Conservation (phyloP, 768 basidiomycete genomes). For the Coprinopsis sp. region DNA sequence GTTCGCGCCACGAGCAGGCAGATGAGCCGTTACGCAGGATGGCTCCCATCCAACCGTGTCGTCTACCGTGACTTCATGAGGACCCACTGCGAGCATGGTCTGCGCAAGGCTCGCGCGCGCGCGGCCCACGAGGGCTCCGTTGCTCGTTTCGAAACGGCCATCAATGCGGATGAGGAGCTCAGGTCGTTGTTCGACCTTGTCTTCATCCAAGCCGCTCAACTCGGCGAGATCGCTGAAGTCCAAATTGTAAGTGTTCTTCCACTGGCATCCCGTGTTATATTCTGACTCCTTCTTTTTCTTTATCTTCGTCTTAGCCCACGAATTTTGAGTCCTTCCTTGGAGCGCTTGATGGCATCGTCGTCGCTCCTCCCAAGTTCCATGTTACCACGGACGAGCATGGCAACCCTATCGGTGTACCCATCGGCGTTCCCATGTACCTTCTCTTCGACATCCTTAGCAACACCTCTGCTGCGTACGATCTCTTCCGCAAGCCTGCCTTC, state of each 20-base stretch:
- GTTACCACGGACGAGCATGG: not conserved
- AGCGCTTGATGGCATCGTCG: conserved; percentile 39
- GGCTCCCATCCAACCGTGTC: not conserved
- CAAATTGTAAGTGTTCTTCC: not conserved
- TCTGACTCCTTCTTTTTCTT: not conserved
- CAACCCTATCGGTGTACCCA: conserved; percentile 23
- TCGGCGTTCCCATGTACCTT: conserved; percentile 45
- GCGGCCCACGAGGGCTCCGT: not conserved
- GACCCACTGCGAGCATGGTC: not conserved
- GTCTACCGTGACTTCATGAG: not conserved
- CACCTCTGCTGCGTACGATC: conserved; percentile 24
- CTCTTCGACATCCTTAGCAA: conserved; percentile 39
- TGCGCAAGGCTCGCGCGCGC: not conserved
- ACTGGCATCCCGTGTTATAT: not conserved
- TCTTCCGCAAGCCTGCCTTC: conserved; percentile 38
- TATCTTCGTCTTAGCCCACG: not conserved
- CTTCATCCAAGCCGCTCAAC: too few relatives aligned
- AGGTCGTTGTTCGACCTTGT: too few relatives aligned
- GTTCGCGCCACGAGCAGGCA: not conserved
- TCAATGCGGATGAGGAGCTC: too few relatives aligned
- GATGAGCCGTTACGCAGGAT: not conserved
- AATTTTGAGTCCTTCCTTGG: conserved; percentile 36
- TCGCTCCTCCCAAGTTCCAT: conserved; percentile 34
- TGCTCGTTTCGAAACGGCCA: not conserved
- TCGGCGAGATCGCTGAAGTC: too few relatives aligned